Percentiles rank a stretch among this genome's conserved stretches.
phyloP scores from a whole-genome alignment of 2,329 filamentous ascomycete species.

The Pezicula carpinea region DNA sequence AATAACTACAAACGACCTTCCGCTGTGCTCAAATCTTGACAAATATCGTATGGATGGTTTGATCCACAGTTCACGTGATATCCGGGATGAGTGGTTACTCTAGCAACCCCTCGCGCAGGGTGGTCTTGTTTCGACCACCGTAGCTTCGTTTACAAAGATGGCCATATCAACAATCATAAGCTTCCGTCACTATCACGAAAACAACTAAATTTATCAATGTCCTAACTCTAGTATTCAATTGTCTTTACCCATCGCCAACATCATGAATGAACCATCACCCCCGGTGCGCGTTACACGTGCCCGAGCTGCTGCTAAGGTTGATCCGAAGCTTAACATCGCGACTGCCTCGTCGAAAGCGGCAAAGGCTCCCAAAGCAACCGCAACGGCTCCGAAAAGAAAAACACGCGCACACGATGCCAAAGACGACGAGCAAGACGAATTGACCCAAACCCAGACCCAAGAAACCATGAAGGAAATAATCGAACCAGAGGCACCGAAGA shows the following conservation, averaged over 20 bases:
- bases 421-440: constrained; percentile 28
- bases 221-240: neutral
- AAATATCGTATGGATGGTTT: too few species aligned
- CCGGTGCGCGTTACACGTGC: constrained; percentile 56
- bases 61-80: too few species aligned
- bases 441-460: neutral
- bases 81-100: too few species aligned
- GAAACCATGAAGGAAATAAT: constrained; percentile 15
- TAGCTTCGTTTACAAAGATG: too few species aligned
- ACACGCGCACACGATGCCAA: constrained; percentile 47
- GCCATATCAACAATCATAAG: too few species aligned
- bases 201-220: neutral
- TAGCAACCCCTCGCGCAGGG: too few species aligned
- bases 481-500: constrained; percentile 30
- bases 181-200: neutral
- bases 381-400: constrained; percentile 45
- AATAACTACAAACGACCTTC: too few species aligned
- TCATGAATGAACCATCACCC: constrained; percentile 50
- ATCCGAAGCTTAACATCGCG: constrained; percentile 37
- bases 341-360: constrained; percentile 40
- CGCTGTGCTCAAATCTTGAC: too few species aligned
- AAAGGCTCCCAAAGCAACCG: constrained; percentile 29
- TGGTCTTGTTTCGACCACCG: too few species aligned
- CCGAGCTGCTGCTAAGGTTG: constrained; percentile 37
- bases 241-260: constrained; percentile 15